Evolutionary conservation across 2,329 filamentous ascomycete genomes (phyloP), one percentile per base, ranked within the genome.

Genomic region (Colletotrichum zoysiae): DNA sequence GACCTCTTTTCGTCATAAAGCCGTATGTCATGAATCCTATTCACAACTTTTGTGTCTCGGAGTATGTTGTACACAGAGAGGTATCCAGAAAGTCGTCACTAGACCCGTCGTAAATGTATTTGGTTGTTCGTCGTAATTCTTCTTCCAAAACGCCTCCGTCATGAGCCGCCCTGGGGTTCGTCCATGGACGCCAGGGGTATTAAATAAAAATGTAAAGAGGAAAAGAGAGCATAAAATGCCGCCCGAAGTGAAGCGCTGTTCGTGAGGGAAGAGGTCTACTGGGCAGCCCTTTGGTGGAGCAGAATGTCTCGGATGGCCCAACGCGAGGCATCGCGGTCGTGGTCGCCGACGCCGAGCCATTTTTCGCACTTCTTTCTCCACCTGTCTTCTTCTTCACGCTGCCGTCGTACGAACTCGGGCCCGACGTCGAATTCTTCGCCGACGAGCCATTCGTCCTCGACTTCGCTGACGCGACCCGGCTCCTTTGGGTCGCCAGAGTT

Each of bases 351-450:
- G 63, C 88, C 88, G 74, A 95, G 89, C 96, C 96, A 99, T 77
- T 89, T 91, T 79, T 93, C 92, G 76, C 95, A 95, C 83, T 95
- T 95, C 80, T 91, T 91, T 76, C 92, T 88, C 96, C 96, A 99
- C 73, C 93, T 88, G 59, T 94, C 92, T 83, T 99, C 96, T 82
- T 99, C 96, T 78, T 95, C 94, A 71, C 93, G 89, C 79, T 98
- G 95, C 74, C 95, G 88, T 76, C 92, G 88, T 74, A 98, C 91
- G 79, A 98, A 99, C 80, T 97, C 94, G 3, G 95, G 96, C 0
- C 96, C 96, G 67, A 99, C 94, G 79, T 99, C 96, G 77, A 99
- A 99, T 80, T 99, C 96, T 82, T 99, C 96, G 64, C 94, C 94
- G 16, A 98, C 93, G 61, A 94, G 89, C 88, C 93, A 95, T 78